Evolutionary conservation across 2,329 filamentous ascomycete species (phyloP).

Genomic region (Pseudocercospora pini-densiflorae): DNA sequence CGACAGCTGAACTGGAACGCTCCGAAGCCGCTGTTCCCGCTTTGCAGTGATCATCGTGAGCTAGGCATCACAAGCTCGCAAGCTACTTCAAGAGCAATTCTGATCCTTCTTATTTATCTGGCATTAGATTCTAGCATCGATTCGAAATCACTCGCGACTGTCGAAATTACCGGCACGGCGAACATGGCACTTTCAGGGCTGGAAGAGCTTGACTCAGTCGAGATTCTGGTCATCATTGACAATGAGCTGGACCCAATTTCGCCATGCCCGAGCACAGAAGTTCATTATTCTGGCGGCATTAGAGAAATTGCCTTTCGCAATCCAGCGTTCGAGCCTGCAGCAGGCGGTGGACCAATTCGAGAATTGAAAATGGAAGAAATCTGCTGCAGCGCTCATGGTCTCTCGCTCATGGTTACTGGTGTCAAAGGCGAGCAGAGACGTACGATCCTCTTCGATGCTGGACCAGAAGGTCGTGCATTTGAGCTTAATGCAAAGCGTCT

Average conservation of each 20-base stretch:
- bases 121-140: background rate
- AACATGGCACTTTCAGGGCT: slow-evolving; percentile 15
- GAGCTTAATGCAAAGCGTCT: slow-evolving; percentile 34
- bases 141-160: background rate
- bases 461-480: slow-evolving; percentile 33
- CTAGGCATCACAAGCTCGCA: background rate
- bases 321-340: slow-evolving; percentile 10
- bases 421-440: slow-evolving; percentile 24
- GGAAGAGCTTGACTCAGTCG: slow-evolving; percentile 34
- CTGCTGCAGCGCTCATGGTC: slow-evolving; percentile 36
- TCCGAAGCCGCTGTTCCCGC: background rate
- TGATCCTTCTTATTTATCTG: background rate
- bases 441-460: slow-evolving; percentile 37
- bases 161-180: background rate
- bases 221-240: slow-evolving; percentile 35
- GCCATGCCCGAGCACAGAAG: slow-evolving; percentile 26
- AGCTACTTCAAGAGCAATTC: background rate
- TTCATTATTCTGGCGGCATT: slow-evolving; percentile 29
- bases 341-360: slow-evolving; percentile 18
- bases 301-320: slow-evolving; percentile 30
- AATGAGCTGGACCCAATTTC: slow-evolving; percentile 38
- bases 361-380: slow-evolving; percentile 36
- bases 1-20: background rate
- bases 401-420: slow-evolving; percentile 37
- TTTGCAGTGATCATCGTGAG: background rate